Evolutionary conservation across 2,329 filamentous ascomycete genomes (phyloP), one percentile per base, ranked within the genome.

Genomic region (Talaromyces atroroseus): DNA sequence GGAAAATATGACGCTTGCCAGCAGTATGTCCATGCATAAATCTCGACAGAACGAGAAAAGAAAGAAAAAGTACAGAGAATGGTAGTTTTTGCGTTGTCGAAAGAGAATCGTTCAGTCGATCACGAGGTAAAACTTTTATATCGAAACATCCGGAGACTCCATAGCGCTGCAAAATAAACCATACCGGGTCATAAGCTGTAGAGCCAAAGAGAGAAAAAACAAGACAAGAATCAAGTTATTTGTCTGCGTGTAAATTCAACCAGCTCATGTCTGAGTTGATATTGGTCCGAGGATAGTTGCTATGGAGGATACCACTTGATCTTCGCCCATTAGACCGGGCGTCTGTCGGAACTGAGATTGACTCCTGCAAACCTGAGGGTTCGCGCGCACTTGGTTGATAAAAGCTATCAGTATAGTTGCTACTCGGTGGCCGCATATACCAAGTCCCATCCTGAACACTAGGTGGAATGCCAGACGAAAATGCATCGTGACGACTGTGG

Each of bases 221-320:
- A 23, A 36, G 29, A 7, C 7, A 49, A 38, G 26, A 21, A 24
- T 24, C 47, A 42, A 29, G 44, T 50, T 38, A 58, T 48, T 47
- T 45, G 21, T 54, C 56, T 10, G 46, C 56, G 45, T 59, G 45
- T 18, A 76, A 63, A 60, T 76, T 74, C 51, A 76, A 63, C 73
- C 73, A 76, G 63, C 73, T 75, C 68, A 76, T 72, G 63, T 76
- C 73, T 3, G 71, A 66, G 56, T 72, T 74, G 57, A 70, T 54
- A 47, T 66, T 68, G 23, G 46, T 60, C 18, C 49, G 57, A 18
- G 58, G 48, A 7, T 64, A 63, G 57, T 20, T 64, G 58, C 47
- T 29, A 2, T 70, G 69, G 45, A 73, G 71, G 10, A 71, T 56
- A 6, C 69, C 59, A 56, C 69, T 73, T 10, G 71, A 72, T 34